Evolutionary conservation across 441 rosid genomes (phyloP).

Genomic region (Geranium incanum): DNA sequence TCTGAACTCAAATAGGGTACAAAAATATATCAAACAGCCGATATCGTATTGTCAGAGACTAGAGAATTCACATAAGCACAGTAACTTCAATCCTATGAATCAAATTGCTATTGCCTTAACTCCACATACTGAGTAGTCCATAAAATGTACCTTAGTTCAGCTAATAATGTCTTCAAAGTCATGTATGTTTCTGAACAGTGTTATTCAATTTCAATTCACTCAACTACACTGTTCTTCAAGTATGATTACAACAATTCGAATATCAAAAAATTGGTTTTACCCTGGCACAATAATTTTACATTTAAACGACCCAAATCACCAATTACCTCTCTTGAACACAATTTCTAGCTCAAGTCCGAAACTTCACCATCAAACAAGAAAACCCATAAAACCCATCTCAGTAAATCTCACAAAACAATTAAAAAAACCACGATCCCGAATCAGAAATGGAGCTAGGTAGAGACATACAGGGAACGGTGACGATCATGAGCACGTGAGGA

Average conservation of each 20-base stretch:
- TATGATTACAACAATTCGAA: background rate
- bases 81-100: background rate
- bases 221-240: slow-evolving; percentile 1
- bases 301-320: background rate
- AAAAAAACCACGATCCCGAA: background rate
- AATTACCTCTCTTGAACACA: background rate
- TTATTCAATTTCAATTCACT: background rate
- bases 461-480: slow-evolving; percentile 64
- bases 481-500: slow-evolving; percentile 59
- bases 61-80: background rate
- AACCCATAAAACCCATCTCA: background rate
- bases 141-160: background rate
- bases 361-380: background rate
- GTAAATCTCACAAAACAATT: background rate
- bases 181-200: background rate
- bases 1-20: background rate
- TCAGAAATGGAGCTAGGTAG: background rate
- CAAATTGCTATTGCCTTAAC: background rate
- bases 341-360: background rate
- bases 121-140: background rate
- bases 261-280: background rate
- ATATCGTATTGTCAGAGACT: background rate
- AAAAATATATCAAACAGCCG: background rate
- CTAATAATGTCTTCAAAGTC: background rate
- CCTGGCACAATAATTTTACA: background rate